These are phyloP conservation scores for Pulveroboletus sp. DNA, from an alignment of 768 basidiomycete species.

Conservation along the genomic window DNA sequence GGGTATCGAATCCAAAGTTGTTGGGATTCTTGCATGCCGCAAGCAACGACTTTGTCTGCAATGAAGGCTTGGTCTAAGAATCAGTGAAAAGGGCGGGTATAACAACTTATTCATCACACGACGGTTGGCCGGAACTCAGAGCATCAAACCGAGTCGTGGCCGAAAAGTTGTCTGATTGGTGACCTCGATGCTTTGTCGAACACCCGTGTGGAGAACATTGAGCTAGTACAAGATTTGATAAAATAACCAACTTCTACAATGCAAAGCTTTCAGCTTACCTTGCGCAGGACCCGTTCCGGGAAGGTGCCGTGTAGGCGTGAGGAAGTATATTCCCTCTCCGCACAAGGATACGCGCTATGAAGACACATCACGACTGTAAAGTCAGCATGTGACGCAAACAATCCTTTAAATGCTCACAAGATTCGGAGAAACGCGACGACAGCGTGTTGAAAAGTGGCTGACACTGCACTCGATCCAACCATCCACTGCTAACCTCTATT, in stretches of 20 bases:
- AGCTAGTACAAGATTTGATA: conserved; percentile 34
- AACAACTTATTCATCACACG: conserved; percentile 57
- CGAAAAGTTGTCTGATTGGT: conserved; percentile 57
- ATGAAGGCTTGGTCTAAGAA: background rate
- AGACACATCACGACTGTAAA: background rate
- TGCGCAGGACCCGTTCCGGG: conserved; percentile 60
- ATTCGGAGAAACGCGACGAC: conserved; percentile 73
- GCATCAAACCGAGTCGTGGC: conserved; percentile 51
- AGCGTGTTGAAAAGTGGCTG: conserved; percentile 59
- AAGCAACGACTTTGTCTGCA: conserved; percentile 53
- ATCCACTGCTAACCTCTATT: conserved; percentile 77
- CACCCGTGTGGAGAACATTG: conserved; percentile 54
- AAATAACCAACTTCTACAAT: background rate
- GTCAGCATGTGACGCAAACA: background rate
- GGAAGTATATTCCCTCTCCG: conserved; percentile 52
- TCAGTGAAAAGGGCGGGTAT: background rate
- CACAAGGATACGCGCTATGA: conserved; percentile 61
- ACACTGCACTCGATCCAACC: conserved; percentile 72
- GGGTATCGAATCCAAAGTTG: conserved; percentile 81
- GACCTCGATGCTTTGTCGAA: conserved; percentile 59
- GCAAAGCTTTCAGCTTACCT: conserved; percentile 36
- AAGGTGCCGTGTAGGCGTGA: conserved; percentile 65
- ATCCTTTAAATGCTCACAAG: conserved; percentile 47
- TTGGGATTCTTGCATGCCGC: conserved; percentile 80
- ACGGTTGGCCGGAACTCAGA: conserved; percentile 55